phyloP scores from a whole-genome alignment of 169 alveolate genomes.

The Plasmodium blacklocki region DNA sequence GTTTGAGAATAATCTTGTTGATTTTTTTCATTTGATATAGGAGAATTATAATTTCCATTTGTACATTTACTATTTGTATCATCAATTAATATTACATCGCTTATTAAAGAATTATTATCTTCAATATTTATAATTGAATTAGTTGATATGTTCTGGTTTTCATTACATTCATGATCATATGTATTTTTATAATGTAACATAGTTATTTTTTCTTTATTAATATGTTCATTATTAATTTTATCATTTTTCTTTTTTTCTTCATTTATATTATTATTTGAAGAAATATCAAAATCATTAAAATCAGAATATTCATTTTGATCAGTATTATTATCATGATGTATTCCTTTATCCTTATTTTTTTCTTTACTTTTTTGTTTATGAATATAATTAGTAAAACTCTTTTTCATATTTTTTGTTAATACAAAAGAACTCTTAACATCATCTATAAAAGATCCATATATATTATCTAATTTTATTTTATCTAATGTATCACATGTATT shows the following conservation, averaged over 20 bases:
- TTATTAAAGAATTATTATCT: too few relatives aligned
- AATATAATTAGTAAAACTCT: constrained; percentile 20
- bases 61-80: too few relatives aligned
- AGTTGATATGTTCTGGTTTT: too few relatives aligned
- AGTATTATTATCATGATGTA: not conserved
- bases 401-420: constrained; percentile 48
- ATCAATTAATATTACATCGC: too few relatives aligned
- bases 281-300: not conserved
- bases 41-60: too few relatives aligned
- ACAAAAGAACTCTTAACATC: constrained; percentile 24
- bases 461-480: constrained; percentile 14
- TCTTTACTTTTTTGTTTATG: constrained; percentile 29
- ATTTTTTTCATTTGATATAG: too few relatives aligned
- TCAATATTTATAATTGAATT: too few relatives aligned
- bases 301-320: not conserved
- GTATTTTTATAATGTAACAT: too few relatives aligned
- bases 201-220: not conserved
- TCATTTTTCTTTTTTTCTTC: not conserved
- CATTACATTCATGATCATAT: not conserved
- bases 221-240: not conserved
- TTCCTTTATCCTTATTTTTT: not conserved
- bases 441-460: constrained; percentile 44
- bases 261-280: not conserved
- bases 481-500: not conserved
- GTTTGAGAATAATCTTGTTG: not conserved